Conservation (phyloP, 345 rosid genomes). For the Acer yangbiense region DNA sequence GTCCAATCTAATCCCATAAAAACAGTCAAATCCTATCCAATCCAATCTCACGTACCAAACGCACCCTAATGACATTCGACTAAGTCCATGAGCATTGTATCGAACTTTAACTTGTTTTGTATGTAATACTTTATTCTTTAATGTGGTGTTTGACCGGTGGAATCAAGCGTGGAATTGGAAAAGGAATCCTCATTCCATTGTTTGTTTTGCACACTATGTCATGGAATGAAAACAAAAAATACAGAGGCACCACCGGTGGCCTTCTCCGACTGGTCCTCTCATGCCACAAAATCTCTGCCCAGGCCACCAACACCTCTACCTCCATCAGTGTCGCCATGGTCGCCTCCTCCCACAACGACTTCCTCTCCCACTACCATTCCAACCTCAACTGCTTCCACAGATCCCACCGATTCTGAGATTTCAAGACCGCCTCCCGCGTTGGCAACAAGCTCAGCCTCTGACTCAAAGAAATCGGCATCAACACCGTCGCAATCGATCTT, state of each 20-base stretch:
- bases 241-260: background rate
- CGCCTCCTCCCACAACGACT: slow-evolving; percentile 77
- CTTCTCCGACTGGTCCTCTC: slow-evolving; percentile 79
- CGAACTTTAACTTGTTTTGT: no score
- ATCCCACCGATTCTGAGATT: slow-evolving; percentile 57
- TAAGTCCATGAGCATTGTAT: no score
- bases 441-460: slow-evolving; percentile 85
- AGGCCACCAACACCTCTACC: slow-evolving; percentile 58
- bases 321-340: slow-evolving; percentile 85
- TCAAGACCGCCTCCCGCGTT: slow-evolving; percentile 69
- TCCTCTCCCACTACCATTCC: slow-evolving; percentile 58
- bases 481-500: slow-evolving; percentile 50
- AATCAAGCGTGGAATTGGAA: no score
- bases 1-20: no score
- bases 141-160: no score
- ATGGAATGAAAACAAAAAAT: no score
- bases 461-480: slow-evolving; percentile 62
- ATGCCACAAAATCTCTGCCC: slow-evolving; percentile 81
- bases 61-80: no score
- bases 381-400: slow-evolving; percentile 63
- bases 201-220: no score
- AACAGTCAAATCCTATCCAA: no score
- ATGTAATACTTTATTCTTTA: no score
- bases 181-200: no score
- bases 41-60: no score